Conservation (phyloP, 2,329 filamentous ascomycete species). For the Byssothecium circinans region DNA sequence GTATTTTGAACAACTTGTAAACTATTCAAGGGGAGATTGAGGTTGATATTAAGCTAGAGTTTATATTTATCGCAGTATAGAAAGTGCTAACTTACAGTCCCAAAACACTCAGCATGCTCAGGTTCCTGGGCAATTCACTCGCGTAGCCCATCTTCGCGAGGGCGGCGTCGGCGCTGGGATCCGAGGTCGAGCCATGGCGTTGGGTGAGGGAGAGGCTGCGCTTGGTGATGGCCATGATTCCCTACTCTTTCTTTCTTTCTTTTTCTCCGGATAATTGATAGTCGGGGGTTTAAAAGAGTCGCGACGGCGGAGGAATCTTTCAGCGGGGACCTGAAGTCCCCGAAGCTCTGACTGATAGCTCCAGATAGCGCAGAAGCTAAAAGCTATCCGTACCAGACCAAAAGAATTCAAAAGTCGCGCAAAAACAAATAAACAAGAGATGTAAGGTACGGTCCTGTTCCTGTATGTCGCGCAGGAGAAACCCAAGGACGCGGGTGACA, state of each 20-base stretch:
- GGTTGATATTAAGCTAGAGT: not conserved
- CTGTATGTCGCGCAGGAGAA: too few species aligned
- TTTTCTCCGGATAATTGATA: too few species aligned
- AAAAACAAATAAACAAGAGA: too few species aligned
- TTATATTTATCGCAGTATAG: not conserved
- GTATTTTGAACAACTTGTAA: not conserved
- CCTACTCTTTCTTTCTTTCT: not conserved
- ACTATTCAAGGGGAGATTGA: not conserved
- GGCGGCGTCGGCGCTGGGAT: conserved; percentile 59
- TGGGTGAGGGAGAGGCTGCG: conserved; percentile 23
- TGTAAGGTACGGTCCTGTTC: too few species aligned
- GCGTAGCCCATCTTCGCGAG: conserved; percentile 70
- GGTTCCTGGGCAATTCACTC: conserved; percentile 64
- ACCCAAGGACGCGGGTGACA: too few species aligned
- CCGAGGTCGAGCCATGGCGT: conserved; percentile 18
- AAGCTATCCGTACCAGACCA: too few species aligned
- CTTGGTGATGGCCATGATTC: conserved; percentile 1
- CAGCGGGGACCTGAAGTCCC: too few species aligned
- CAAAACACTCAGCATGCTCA: conserved; percentile 70
- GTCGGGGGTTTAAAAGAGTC: too few species aligned
- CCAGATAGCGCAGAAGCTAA: too few species aligned
- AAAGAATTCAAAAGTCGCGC: too few species aligned
- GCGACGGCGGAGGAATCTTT: too few species aligned
- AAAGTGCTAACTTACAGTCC: conserved; percentile 53
- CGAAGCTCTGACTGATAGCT: not conserved